Base-by-base conservation (phyloP, 139 green algal species). In the Spirogloea muscicola region DNA sequence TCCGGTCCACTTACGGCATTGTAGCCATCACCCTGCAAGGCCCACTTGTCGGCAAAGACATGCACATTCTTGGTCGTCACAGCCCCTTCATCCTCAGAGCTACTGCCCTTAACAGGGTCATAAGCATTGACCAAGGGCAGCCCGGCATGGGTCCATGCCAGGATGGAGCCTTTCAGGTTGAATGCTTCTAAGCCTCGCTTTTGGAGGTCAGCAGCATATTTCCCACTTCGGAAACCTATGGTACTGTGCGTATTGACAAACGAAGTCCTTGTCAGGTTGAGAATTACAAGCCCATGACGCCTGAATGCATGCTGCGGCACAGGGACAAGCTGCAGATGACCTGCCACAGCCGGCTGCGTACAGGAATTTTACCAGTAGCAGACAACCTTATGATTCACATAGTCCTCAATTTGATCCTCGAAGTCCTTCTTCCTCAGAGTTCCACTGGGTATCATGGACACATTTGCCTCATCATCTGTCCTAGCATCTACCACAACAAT, bases 81-180 rank as follows among this genome's bases (percentile, higher is more conserved):
- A 27, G 49, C 29, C 33, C 18, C 67, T 29, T 70, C 38, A 13
- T 66, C 40, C 42, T 69, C 42, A n/a, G n/a, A 31, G 29, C 37
- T 33, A 16, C 63, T 72, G 6, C 63, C 63, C 4, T 5, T 61
- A 38, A 62, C 31, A 18, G 3, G 4, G 33, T 72, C 39, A 40
- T 72, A 72, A 31, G 48, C n/a, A 27, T 3, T 58, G 13, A 57
- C 49, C 42, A 72, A 40, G 6, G 63, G 63, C n/a, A 44, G 34
- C 7, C 49, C 48, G 6, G 39, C 67, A 51, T 76, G 67, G 10
- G 67, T 76, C 67, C 84, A 88, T 7, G 72, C 61, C 4, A 88
- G 44, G 44, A 88, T 88, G 57, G 81, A 78, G 40, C 84, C 84
- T n/a, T 76, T 74, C 31, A 88, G 48, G 42, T 88, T 88, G 42